These are phyloP conservation scores for Nitzschia palea DNA, from an alignment of 108 stramenopile species.

Conservation along the genomic window DNA sequence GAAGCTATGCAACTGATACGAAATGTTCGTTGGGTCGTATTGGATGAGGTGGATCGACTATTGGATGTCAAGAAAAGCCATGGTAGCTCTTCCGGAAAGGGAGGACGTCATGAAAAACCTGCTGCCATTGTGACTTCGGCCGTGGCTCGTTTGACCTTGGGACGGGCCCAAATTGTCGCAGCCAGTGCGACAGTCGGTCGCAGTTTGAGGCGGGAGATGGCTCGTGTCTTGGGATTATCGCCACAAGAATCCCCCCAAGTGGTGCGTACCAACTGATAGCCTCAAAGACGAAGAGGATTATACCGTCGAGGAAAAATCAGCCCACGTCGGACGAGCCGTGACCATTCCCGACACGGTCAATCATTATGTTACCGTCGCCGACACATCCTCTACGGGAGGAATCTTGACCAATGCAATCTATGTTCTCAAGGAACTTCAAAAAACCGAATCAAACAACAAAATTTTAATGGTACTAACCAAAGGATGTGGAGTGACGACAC, in stretches of 20 bases:
- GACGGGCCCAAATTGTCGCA: constrained; percentile 78
- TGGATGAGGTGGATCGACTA: constrained; percentile 88
- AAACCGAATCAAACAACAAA: constrained; percentile 14
- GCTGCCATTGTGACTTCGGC: constrained; percentile 81
- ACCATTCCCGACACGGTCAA: constrained; percentile 76
- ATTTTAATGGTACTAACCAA: constrained; percentile 77
- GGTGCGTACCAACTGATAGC: constrained; percentile 50
- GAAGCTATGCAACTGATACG: constrained; percentile 65
- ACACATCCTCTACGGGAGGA: constrained; percentile 60
- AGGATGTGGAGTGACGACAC: constrained; percentile 67
- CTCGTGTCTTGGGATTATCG: constrained; percentile 79
- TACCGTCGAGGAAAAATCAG: not conserved
- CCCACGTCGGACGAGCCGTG: constrained; percentile 67
- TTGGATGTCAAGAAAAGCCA: constrained; percentile 51
- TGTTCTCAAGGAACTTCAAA: constrained; percentile 46
- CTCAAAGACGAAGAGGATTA: constrained; percentile 27
- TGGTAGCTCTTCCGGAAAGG: constrained; percentile 12
- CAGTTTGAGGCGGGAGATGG: constrained; percentile 83
- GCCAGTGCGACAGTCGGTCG: constrained; percentile 95
- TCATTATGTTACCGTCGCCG: constrained; percentile 68
- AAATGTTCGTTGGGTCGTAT: constrained; percentile 60
- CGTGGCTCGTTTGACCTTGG: constrained; percentile 65
- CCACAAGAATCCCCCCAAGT: constrained; percentile 78
- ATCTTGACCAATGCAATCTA: constrained; percentile 72
- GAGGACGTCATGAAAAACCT: constrained; percentile 73